A percentile compares a stretch with the other conserved stretches of the same genome.
Conservation (phyloP, 2,329 filamentous ascomycete genomes). For the Aureobasidium sp. region DNA sequence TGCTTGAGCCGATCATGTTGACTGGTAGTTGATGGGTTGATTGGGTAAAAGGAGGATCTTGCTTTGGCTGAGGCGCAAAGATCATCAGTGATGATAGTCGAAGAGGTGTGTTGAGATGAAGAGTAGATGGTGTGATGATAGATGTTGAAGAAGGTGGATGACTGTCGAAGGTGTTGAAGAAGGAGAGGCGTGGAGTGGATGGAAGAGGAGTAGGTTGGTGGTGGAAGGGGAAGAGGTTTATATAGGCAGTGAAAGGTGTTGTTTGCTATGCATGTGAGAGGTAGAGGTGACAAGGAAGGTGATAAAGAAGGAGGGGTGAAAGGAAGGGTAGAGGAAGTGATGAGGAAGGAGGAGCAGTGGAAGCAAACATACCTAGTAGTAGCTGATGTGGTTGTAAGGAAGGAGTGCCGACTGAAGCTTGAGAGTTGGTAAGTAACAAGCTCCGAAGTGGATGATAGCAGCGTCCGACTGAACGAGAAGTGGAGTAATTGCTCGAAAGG, state of each 20-base stretch:
- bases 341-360: not conserved
- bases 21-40: not conserved
- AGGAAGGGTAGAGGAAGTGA: not conserved
- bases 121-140: not conserved
- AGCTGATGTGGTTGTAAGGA: not conserved
- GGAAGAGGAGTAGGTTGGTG: slow-evolving; percentile 5
- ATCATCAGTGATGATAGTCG: not conserved
- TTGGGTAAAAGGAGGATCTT: not conserved
- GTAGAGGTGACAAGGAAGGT: not conserved
- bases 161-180: not conserved
- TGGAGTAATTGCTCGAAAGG: not conserved
- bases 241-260: not conserved
- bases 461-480: not conserved
- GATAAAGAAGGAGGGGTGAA: not conserved
- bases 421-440: not conserved
- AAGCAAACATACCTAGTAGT: not conserved
- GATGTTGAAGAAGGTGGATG: slow-evolving; percentile 2
- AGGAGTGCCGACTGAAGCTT: not conserved
- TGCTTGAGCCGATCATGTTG: not conserved
- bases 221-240: not conserved
- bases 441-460: not conserved
- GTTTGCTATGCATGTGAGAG: not conserved
- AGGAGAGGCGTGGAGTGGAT: not conserved
- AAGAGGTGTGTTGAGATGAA: not conserved
- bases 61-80: not conserved